Conservation (phyloP, 148 eudicot species). For the Silene conica region DNA sequence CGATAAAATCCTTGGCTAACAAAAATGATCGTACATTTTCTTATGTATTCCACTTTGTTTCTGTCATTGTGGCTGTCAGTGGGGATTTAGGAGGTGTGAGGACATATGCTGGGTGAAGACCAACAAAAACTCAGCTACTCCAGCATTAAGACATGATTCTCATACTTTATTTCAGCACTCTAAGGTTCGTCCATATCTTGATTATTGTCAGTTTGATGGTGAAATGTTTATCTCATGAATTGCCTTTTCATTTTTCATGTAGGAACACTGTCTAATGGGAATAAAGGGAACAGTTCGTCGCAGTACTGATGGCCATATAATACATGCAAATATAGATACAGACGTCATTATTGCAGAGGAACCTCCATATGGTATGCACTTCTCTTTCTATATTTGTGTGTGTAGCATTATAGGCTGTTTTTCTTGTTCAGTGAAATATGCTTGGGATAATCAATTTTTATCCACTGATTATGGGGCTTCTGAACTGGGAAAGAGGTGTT, state of each 20-base stretch:
- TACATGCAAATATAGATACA: constrained; percentile 95
- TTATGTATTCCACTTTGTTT: background rate
- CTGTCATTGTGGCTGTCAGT: constrained; percentile 36
- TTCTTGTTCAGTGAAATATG: background rate
- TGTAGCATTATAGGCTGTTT: background rate
- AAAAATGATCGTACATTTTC: background rate
- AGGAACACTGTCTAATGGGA: constrained; percentile 99
- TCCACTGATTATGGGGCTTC: background rate
- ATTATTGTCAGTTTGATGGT: background rate
- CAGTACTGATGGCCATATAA: constrained; percentile 96
- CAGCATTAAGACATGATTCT: constrained; percentile 90
- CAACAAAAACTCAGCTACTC: constrained; percentile 76
- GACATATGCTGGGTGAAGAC: constrained; percentile 99
- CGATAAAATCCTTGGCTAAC: background rate
- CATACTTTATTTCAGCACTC: constrained; percentile 92
- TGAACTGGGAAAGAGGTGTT: background rate
- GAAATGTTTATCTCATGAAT: constrained; percentile 9
- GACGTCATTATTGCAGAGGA: constrained; percentile 96
- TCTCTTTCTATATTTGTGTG: background rate
- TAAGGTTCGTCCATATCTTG: constrained; percentile 48
- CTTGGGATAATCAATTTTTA: background rate
- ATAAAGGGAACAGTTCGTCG: constrained; percentile 99
- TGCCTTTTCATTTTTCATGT: constrained; percentile 25
- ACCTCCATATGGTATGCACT: constrained; percentile 79
- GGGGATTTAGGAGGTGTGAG: constrained; percentile 98